These are phyloP conservation scores for Rossbeevera mucosa DNA, from an alignment of 768 basidiomycete species.

Conservation along the genomic window DNA sequence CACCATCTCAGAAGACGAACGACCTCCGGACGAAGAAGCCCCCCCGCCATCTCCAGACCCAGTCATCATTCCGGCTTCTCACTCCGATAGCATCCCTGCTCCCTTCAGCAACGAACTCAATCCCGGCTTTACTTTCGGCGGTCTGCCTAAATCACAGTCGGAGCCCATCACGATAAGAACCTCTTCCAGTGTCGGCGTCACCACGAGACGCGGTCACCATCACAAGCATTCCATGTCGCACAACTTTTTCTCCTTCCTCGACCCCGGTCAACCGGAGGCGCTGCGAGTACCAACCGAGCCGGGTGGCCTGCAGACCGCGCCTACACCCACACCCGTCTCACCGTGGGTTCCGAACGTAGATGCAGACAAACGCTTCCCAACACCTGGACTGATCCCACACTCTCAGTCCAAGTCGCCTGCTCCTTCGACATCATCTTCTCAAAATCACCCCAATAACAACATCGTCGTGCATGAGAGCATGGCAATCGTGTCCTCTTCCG, in stretches of 20 bases:
- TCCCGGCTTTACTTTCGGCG: conserved; percentile 64
- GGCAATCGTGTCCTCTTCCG: conserved; percentile 17
- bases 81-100: conserved; percentile 28
- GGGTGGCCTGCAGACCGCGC: conserved; percentile 49
- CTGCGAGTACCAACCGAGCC: conserved; percentile 12
- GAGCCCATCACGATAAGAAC: conserved; percentile 14
- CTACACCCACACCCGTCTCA: conserved; percentile 58
- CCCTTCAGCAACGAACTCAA: conserved; percentile 40
- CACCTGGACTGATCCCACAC: conserved; percentile 13
- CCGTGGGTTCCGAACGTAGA: conserved; percentile 61
- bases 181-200: conserved; percentile 19
- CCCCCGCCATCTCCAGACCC: conserved; percentile 44
- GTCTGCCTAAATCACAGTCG: conserved; percentile 33
- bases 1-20: conserved; percentile 65
- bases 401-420: conserved; percentile 23
- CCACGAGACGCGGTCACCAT: conserved; percentile 62
- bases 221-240: conserved; percentile 94
- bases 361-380: conserved; percentile 1
- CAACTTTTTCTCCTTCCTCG: conserved; percentile 93
- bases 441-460: not conserved
- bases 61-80: conserved; percentile 39
- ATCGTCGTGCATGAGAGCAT: not conserved
- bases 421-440: conserved; percentile 7
- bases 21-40: conserved; percentile 42
- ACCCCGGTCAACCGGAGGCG: conserved; percentile 47